phyloP scores from a whole-genome alignment of 176 grass and related monocot species.

The Avena atlantica region DNA sequence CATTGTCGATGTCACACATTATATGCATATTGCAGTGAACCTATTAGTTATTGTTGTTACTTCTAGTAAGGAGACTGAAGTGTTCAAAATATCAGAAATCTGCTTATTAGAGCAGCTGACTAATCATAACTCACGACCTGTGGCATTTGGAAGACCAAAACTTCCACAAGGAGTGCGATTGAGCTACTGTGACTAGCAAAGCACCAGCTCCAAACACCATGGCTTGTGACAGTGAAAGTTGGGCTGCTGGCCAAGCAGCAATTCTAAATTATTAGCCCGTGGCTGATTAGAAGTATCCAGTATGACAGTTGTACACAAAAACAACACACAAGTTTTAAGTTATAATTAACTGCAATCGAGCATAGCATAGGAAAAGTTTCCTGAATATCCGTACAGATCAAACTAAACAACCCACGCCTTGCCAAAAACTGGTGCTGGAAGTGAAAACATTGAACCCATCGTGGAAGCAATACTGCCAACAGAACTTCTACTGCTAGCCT shows the following conservation, averaged over 20 bases:
- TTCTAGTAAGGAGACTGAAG: not conserved
- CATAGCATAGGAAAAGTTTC: not conserved
- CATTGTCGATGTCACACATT: not conserved
- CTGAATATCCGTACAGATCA: not conserved
- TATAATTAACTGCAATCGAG: not conserved
- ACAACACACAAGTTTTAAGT: no score
- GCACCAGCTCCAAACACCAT: not conserved
- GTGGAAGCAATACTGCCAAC: not conserved
- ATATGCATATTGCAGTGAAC: not conserved
- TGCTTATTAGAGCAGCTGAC: not conserved
- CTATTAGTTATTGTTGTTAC: not conserved
- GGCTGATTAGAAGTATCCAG: no score
- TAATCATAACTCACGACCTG: not conserved
- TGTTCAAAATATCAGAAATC: not conserved
- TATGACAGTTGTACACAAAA: no score
- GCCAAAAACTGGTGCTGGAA: not conserved
- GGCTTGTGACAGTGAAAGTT: not conserved
- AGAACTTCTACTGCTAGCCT: not conserved
- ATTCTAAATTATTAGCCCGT: not conserved
- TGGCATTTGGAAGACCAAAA: not conserved
- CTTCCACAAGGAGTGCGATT: not conserved
- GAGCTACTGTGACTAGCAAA: not conserved
- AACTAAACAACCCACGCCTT: not conserved
- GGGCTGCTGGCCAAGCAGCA: not conserved
- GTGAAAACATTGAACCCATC: not conserved